Evolutionary conservation across 371 early-diverging fungal genomes (phyloP).

Genomic region (Actinomortierella ambigua): DNA sequence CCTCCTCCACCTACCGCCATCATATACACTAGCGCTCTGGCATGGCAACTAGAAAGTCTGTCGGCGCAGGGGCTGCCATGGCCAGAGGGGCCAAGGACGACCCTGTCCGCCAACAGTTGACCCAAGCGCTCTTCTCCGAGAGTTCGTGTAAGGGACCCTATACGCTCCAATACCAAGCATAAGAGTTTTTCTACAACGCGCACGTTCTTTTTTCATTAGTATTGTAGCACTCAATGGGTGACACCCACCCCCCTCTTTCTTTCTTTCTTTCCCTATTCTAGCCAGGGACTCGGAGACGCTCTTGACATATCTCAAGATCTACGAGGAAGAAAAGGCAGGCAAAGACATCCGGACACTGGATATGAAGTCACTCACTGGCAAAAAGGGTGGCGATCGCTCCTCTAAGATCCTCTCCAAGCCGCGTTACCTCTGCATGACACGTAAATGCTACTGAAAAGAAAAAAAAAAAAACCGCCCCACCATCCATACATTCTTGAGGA

Average conservation of each 20-base stretch:
- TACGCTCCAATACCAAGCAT: too few relatives aligned
- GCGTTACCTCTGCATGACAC: slow-evolving; percentile 46
- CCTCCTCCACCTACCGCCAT: too few relatives aligned
- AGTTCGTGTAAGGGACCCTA: slow-evolving; percentile 27
- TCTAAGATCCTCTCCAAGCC: slow-evolving; percentile 42
- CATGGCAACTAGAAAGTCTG: too few relatives aligned
- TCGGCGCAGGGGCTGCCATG: too few relatives aligned
- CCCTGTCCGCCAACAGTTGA: slow-evolving; percentile 42
- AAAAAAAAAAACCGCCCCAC: not conserved
- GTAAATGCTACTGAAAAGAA: slow-evolving; percentile 14
- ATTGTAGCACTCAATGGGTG: too few relatives aligned
- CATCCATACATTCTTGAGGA: too few relatives aligned
- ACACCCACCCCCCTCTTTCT: not conserved
- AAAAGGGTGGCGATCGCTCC: slow-evolving; percentile 34
- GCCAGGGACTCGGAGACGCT: slow-evolving; percentile 37
- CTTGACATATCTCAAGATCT: slow-evolving; percentile 43
- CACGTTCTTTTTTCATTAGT: too few relatives aligned
- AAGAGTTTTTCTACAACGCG: too few relatives aligned
- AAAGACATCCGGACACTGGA: slow-evolving; percentile 33
- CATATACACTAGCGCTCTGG: too few relatives aligned
- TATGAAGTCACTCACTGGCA: slow-evolving; percentile 14
- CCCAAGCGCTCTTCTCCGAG: slow-evolving; percentile 39
- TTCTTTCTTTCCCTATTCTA: slow-evolving; percentile 2
- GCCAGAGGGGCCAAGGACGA: slow-evolving; percentile 23
- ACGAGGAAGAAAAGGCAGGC: slow-evolving; percentile 37